Evolutionary conservation across 306 rosid species (phyloP).

Genomic region (Prunus armeniaca): DNA sequence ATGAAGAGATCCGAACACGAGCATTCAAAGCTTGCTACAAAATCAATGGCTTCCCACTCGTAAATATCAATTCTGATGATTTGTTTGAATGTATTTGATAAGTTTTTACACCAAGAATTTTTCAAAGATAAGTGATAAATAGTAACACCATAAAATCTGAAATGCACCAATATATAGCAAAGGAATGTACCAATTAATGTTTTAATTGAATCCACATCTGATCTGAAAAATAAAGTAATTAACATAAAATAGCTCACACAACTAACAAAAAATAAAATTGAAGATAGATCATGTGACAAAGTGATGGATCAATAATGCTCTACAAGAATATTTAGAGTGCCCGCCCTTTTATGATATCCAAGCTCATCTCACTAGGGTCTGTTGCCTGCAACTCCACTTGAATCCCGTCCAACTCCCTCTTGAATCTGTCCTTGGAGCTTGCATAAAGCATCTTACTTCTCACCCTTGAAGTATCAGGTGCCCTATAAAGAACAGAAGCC

Average conservation of each 20-base stretch:
- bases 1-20: neutral
- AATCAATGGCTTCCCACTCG: too few species aligned
- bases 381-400: slow-evolving; percentile 34
- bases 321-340: slow-evolving; percentile 10
- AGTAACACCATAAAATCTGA: neutral
- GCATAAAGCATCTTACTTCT: slow-evolving; percentile 40
- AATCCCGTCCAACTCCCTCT: slow-evolving; percentile 32
- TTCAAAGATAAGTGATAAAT: too few species aligned
- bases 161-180: neutral
- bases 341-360: slow-evolving; percentile 22
- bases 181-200: neutral
- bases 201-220: neutral
- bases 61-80: too few species aligned
- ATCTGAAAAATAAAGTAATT: neutral
- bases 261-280: neutral
- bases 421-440: slow-evolving; percentile 36
- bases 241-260: neutral
- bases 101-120: too few species aligned
- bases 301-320: neutral
- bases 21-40: neutral
- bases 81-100: too few species aligned
- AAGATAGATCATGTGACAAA: slow-evolving; percentile 3
- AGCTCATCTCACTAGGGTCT: slow-evolving; percentile 32
- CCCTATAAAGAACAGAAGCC: neutral
- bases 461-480: slow-evolving; percentile 28